Evolutionary conservation across 768 basidiomycete species (phyloP).

Genomic region (Butyriboletus loyo): DNA sequence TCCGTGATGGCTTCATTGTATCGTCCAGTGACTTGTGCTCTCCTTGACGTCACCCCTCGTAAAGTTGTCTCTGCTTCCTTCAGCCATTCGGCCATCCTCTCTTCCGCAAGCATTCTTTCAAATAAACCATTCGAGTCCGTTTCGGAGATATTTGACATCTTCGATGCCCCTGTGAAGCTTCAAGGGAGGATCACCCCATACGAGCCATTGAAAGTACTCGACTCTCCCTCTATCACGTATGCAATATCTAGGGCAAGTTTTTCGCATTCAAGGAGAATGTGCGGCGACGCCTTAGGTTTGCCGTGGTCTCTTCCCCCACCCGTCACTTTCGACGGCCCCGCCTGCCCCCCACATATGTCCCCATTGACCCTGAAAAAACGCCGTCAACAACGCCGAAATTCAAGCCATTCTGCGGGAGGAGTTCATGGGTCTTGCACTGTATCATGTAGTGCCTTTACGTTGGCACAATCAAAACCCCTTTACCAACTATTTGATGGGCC

Average conservation of each 20-base stretch:
- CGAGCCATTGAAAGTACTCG: slow-evolving; percentile 10
- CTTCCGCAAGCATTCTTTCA: slow-evolving; percentile 7
- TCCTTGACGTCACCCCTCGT: slow-evolving; percentile 7
- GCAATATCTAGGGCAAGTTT: slow-evolving; percentile 8
- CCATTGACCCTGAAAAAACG: slow-evolving; percentile 7
- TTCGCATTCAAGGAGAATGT: background rate
- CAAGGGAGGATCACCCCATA: slow-evolving; percentile 34
- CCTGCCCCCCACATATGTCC: slow-evolving; percentile 31
- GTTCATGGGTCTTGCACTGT: slow-evolving; percentile 1
- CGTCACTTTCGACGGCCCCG: slow-evolving; percentile 49
- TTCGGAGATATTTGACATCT: slow-evolving; percentile 47
- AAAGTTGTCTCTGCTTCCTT: slow-evolving; percentile 11
- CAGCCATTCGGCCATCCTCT: slow-evolving; percentile 12
- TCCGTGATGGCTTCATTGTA: slow-evolving; percentile 16
- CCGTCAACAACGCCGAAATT: slow-evolving; percentile 11
- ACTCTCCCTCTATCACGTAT: slow-evolving; percentile 1
- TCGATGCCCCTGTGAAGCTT: slow-evolving; percentile 45
- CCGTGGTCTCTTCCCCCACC: slow-evolving; percentile 42
- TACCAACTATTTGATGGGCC: slow-evolving; percentile 47
- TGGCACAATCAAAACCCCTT: slow-evolving; percentile 33
- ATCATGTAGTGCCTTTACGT: slow-evolving; percentile 10
- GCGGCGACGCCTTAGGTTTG: slow-evolving; percentile 10
- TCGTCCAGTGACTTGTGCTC: slow-evolving; percentile 5
- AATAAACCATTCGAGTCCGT: slow-evolving; percentile 2
- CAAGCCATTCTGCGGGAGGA: background rate